These are phyloP conservation scores for Asparagopsis taxiformis DNA, from an alignment of 31 red algal species.

Conservation along the genomic window DNA sequence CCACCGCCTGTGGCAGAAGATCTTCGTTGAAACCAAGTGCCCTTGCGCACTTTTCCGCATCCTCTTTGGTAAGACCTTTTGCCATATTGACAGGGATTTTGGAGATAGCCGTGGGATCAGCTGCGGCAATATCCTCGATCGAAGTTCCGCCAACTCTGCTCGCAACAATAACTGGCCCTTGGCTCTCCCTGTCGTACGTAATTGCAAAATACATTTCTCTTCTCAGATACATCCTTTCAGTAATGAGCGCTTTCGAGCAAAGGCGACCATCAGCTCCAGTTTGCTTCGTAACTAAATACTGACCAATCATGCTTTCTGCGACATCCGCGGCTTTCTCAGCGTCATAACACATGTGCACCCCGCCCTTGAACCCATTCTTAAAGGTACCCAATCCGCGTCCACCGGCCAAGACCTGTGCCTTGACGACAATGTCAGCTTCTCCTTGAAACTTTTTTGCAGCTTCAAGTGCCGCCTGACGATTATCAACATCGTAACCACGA, in stretches of 20 bases:
- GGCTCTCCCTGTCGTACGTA: slow-evolving; percentile 86
- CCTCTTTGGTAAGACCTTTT: slow-evolving; percentile 55
- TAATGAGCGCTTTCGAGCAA: slow-evolving; percentile 79
- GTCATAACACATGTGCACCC: slow-evolving; percentile 86
- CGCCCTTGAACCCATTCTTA: slow-evolving; percentile 90
- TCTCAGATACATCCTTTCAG: slow-evolving; percentile 73
- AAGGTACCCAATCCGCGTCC: slow-evolving; percentile 93
- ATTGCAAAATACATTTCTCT: slow-evolving; percentile 98
- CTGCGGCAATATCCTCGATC: slow-evolving; percentile 97
- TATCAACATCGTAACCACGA: slow-evolving; percentile 58
- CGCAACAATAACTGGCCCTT: slow-evolving; percentile 86
- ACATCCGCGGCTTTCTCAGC: slow-evolving; percentile 67
- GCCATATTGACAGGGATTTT: slow-evolving; percentile 79
- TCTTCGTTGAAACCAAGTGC: slow-evolving; percentile 63
- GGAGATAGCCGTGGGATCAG: slow-evolving; percentile 75
- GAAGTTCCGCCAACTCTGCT: slow-evolving; percentile 81
- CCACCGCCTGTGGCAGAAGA: slow-evolving; percentile 16
- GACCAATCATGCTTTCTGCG: slow-evolving; percentile 87
- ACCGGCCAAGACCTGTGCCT: slow-evolving; percentile 96
- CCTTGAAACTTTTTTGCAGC: slow-evolving; percentile 34
- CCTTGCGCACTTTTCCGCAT: slow-evolving; percentile 44
- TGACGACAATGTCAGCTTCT: slow-evolving; percentile 82
- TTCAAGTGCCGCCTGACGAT: slow-evolving; percentile 52
- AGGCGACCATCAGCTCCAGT: slow-evolving; percentile 82
- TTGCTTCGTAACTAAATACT: slow-evolving; percentile 93